Percentiles rank a stretch among this genome's conserved stretches.
Evolutionary conservation across 148 eudicot genomes (phyloP).

Genomic region (Vaccinium darrowii): DNA sequence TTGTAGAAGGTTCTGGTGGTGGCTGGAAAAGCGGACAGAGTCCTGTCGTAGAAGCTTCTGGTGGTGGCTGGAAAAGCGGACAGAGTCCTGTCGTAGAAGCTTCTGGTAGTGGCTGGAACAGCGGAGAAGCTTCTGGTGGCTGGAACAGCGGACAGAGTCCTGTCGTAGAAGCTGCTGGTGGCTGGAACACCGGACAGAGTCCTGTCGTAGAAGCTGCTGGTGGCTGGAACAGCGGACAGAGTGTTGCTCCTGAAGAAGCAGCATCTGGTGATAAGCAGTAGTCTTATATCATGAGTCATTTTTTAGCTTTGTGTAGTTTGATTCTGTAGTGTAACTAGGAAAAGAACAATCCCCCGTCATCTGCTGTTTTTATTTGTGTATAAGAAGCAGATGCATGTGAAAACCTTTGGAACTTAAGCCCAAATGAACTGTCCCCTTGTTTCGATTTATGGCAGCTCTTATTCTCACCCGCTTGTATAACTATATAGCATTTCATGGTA

Average conservation of each 20-base stretch:
- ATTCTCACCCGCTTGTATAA: not conserved
- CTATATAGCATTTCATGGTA: not conserved
- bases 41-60: too few relatives aligned
- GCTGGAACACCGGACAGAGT: not conserved
- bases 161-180: too few relatives aligned
- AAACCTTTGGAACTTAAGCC: not conserved
- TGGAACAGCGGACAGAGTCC: not conserved
- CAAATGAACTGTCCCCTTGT: not conserved
- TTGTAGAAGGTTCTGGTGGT: slow-evolving; percentile 8
- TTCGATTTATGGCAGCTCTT: not conserved
- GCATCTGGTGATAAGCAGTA: slow-evolving; percentile 11
- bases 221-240: not conserved
- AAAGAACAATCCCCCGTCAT: not conserved
- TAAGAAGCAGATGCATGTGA: slow-evolving; percentile 8
- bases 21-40: not conserved
- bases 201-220: not conserved
- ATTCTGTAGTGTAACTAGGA: not conserved
- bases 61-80: not conserved
- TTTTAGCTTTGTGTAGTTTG: not conserved
- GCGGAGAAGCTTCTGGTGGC: too few relatives aligned
- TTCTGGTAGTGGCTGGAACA: not conserved
- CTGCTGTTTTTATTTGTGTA: slow-evolving; percentile 22
- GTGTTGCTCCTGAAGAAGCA: slow-evolving; percentile 10
- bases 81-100: too few relatives aligned
- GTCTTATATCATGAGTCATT: not conserved